Percentiles rank a stretch among this genome's conserved stretches.
Conservation (phyloP, 805 yeast genomes). For the Saccharomycopsis amapae region DNA sequence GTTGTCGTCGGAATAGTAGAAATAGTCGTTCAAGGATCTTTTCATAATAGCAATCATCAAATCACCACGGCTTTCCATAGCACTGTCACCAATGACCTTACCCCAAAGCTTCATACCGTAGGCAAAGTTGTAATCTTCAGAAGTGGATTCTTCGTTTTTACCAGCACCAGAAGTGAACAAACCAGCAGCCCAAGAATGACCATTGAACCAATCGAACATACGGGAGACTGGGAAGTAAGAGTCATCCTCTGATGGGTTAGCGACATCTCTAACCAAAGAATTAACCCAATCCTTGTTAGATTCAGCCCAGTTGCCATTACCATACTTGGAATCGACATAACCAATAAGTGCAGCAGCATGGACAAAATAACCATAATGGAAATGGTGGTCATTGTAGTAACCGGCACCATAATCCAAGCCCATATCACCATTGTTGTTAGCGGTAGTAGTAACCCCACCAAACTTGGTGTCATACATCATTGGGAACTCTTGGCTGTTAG, state of each 20-base stretch:
- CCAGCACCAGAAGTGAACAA: slow-evolving; percentile 57
- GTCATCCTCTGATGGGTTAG: slow-evolving; percentile 52
- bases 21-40: slow-evolving; percentile 49
- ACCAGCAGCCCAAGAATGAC: slow-evolving; percentile 75
- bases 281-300: slow-evolving; percentile 52
- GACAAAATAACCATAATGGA: slow-evolving; percentile 48
- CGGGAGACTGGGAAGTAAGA: slow-evolving; percentile 56
- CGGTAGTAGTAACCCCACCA: slow-evolving; percentile 43
- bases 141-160: slow-evolving; percentile 61
- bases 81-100: slow-evolving; percentile 41
- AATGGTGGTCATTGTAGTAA: slow-evolving; percentile 52
- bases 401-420: slow-evolving; percentile 44
- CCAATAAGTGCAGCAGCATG: slow-evolving; percentile 63
- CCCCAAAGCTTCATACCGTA: slow-evolving; percentile 72
- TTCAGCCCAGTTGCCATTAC: slow-evolving; percentile 38
- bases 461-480: slow-evolving; percentile 44
- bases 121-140: slow-evolving; percentile 65
- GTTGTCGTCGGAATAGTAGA: slow-evolving; percentile 43
- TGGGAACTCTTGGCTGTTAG: slow-evolving; percentile 36
- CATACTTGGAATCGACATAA: slow-evolving; percentile 45
- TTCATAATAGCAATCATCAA: slow-evolving; percentile 51
- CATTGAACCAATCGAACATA: slow-evolving; percentile 63
- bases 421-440: slow-evolving; percentile 38
- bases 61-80: slow-evolving; percentile 48
- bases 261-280: slow-evolving; percentile 56